Conservation (phyloP, 306 rosid species). For the Prunus mira region DNA sequence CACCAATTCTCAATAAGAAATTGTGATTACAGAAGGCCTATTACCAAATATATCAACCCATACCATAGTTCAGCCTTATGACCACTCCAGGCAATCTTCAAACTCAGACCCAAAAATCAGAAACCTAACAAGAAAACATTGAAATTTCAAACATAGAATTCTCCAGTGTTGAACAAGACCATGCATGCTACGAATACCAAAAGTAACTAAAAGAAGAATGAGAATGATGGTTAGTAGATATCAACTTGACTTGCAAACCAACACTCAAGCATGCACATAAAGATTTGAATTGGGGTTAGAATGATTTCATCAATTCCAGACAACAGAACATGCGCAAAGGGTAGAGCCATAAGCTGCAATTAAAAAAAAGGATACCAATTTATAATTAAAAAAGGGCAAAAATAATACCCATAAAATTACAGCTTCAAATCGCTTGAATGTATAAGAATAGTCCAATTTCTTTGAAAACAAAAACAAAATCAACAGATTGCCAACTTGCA, state of each 20-base stretch:
- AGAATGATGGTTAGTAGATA: neutral
- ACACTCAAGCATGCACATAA: neutral
- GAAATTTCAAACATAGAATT: neutral
- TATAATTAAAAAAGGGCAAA: neutral
- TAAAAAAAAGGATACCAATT: neutral
- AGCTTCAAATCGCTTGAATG: neutral
- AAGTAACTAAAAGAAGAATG: neutral
- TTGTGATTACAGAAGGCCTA: slow-evolving; percentile 24
- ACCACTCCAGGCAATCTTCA: slow-evolving; percentile 1
- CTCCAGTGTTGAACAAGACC: neutral
- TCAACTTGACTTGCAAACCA: neutral
- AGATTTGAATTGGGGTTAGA: neutral
- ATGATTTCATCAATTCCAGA: neutral
- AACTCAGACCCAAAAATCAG: slow-evolving; percentile 2
- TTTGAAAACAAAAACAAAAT: neutral
- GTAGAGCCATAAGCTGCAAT: neutral
- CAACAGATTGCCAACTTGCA: neutral
- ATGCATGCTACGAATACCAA: neutral
- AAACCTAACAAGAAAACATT: neutral
- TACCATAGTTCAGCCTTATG: slow-evolving; percentile 13
- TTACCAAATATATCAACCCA: slow-evolving; percentile 3
- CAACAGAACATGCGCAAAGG: neutral
- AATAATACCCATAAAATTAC: neutral
- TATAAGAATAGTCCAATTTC: neutral
- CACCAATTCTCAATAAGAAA: slow-evolving; percentile 31